A percentile compares a stretch with the other conserved stretches of the same genome.
phyloP scores from a whole-genome alignment of 2,329 filamentous ascomycete genomes.

The Botrytis tulipae region DNA sequence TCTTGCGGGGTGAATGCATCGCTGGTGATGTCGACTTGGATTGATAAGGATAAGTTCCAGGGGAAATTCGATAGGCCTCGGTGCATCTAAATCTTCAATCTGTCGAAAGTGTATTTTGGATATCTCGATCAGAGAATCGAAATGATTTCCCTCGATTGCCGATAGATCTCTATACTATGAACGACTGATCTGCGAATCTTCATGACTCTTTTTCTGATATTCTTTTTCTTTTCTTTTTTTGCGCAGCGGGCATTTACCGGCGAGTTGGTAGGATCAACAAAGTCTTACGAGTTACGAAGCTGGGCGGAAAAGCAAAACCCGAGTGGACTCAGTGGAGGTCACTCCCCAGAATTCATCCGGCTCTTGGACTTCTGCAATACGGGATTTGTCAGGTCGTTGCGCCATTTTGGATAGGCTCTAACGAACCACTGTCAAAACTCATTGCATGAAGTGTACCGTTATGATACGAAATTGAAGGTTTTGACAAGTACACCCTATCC shows the following conservation, averaged over 20 bases:
- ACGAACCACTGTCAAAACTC: neutral
- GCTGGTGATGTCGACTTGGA: neutral
- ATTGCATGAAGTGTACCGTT: neutral
- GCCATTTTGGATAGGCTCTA: neutral
- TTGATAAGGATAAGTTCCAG: conserved; percentile 10
- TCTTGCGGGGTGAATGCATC: conserved; percentile 4
- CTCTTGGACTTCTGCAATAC: neutral
- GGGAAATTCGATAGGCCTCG: neutral
- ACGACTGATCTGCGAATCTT: neutral
- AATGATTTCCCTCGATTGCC: neutral
- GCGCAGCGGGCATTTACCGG: neutral
- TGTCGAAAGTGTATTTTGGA: neutral
- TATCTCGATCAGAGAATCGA: neutral
- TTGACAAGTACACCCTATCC: neutral
- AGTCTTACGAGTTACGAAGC: neutral
- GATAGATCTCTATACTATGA: neutral
- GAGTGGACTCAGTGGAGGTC: neutral
- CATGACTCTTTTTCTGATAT: neutral
- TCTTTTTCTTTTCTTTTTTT: neutral
- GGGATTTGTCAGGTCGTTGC: neutral
- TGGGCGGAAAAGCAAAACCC: neutral
- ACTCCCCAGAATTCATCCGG: neutral
- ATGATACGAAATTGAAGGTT: neutral
- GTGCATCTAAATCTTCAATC: conserved; percentile 16
- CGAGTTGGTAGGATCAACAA: neutral